Conservation (phyloP, 768 basidiomycete genomes). For the Termitomyces heimii region DNA sequence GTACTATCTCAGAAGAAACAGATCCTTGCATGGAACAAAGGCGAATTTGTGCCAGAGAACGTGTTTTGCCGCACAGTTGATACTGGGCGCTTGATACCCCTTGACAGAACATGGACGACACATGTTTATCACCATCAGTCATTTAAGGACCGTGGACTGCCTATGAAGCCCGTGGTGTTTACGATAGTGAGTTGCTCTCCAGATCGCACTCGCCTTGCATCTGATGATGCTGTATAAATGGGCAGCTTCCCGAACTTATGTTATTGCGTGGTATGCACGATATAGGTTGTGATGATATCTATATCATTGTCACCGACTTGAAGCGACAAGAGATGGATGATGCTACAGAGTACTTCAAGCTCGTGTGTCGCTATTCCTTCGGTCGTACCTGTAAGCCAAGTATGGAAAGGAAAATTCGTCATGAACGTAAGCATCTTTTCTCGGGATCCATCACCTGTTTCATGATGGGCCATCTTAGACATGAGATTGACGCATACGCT, state of each 20-base stretch:
- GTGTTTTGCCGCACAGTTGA: conserved; percentile 77
- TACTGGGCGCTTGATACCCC: conserved; percentile 70
- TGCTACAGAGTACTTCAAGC: conserved; percentile 72
- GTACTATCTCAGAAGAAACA: conserved; percentile 40
- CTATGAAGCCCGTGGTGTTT: conserved; percentile 78
- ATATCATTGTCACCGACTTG: conserved; percentile 73
- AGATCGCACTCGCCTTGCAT: conserved; percentile 2
- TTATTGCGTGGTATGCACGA: conserved; percentile 79
- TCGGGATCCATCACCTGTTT: neutral
- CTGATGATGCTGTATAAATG: conserved; percentile 7
- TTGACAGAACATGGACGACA: conserved; percentile 79
- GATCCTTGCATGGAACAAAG: conserved; percentile 57
- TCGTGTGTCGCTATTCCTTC: conserved; percentile 61
- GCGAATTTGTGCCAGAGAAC: conserved; percentile 74
- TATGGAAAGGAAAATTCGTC: conserved; percentile 60
- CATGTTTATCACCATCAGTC: conserved; percentile 76
- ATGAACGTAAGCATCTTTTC: conserved; percentile 50
- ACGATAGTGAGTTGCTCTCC: conserved; percentile 53
- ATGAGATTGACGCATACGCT: conserved; percentile 66
- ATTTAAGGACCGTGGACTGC: conserved; percentile 64
- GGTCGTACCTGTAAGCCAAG: conserved; percentile 60
- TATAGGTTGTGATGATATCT: conserved; percentile 71
- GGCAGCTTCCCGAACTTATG: conserved; percentile 73
- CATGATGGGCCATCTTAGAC: conserved; percentile 27
- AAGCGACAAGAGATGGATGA: conserved; percentile 80